Evolutionary conservation across 495 filamentous ascomycete species (phyloP).

Genomic region (Mytilinidion resinicola): DNA sequence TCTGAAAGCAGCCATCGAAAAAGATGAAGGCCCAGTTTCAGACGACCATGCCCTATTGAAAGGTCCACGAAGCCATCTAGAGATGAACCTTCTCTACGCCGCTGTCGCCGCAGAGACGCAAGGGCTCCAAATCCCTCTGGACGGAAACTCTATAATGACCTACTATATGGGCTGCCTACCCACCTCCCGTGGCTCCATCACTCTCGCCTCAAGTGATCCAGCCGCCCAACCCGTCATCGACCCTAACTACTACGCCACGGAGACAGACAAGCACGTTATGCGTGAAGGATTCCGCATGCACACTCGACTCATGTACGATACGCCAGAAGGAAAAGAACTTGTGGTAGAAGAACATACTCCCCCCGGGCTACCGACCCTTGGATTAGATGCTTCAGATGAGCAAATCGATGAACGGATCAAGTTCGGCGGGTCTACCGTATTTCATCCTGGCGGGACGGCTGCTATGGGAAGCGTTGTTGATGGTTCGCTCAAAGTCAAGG

Average conservation of each 20-base stretch:
- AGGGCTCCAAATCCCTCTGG: slow-evolving; percentile 17
- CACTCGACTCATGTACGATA: slow-evolving; percentile 12
- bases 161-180: slow-evolving; percentile 24
- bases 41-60: slow-evolving; percentile 10
- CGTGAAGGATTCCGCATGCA: slow-evolving; percentile 10
- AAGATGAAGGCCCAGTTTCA: slow-evolving; percentile 8
- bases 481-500: slow-evolving; percentile 29
- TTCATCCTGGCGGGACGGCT: slow-evolving; percentile 31
- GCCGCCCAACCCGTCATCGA: slow-evolving; percentile 50
- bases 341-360: slow-evolving; percentile 5
- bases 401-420: slow-evolving; percentile 16
- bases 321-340: slow-evolving; percentile 16
- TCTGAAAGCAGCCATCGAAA: slow-evolving; percentile 12
- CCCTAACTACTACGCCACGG: slow-evolving; percentile 38
- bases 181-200: slow-evolving; percentile 47
- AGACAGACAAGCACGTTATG: slow-evolving; percentile 15
- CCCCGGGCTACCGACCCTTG: not conserved
- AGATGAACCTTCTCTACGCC: slow-evolving; percentile 15
- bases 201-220: slow-evolving; percentile 51
- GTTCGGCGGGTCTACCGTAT: slow-evolving; percentile 8
- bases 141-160: slow-evolving; percentile 33
- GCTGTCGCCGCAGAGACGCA: slow-evolving; percentile 3
- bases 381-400: slow-evolving; percentile 12
- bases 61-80: slow-evolving; percentile 14
- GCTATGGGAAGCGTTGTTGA: slow-evolving; percentile 37